These are phyloP conservation scores for Multifurca ochricompacta DNA, from an alignment of 768 basidiomycete genomes.

Conservation along the genomic window DNA sequence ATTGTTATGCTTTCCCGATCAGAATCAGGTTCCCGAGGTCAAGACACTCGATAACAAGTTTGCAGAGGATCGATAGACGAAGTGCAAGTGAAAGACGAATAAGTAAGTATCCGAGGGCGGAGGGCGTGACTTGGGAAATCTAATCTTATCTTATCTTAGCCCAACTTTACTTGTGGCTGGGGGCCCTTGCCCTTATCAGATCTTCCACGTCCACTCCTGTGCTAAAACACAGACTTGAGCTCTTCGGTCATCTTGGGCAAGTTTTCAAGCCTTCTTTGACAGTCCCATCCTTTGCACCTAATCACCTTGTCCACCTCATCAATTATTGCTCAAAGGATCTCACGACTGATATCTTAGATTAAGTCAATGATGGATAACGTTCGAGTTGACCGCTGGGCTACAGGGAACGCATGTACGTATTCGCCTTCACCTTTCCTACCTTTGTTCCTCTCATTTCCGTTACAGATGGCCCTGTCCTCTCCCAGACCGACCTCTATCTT, in stretches of 20 bases:
- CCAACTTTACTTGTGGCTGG: neutral
- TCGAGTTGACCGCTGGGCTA: constrained; percentile 17
- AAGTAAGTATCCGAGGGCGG: neutral
- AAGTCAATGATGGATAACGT: constrained; percentile 14
- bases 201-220: neutral
- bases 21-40: neutral
- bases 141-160: constrained; percentile 17
- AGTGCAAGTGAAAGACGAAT: neutral
- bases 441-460: neutral
- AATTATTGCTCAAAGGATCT: neutral
- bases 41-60: neutral
- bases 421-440: too few relatives aligned
- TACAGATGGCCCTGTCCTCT: constrained; percentile 70
- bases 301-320: neutral
- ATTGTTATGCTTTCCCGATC: constrained; percentile 58
- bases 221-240: neutral
- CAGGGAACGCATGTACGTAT: constrained; percentile 15
- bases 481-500: constrained; percentile 76
- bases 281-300: neutral
- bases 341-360: neutral
- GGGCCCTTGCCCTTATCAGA: neutral
- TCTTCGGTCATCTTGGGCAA: neutral
- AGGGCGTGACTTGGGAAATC: neutral
- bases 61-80: neutral
- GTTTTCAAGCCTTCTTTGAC: neutral